A percentile compares a stretch with the other conserved stretches of the same genome.
These are phyloP conservation scores for Blastobotrys persicus DNA, from an alignment of 1,139 yeast genomes.

Conservation along the genomic window DNA sequence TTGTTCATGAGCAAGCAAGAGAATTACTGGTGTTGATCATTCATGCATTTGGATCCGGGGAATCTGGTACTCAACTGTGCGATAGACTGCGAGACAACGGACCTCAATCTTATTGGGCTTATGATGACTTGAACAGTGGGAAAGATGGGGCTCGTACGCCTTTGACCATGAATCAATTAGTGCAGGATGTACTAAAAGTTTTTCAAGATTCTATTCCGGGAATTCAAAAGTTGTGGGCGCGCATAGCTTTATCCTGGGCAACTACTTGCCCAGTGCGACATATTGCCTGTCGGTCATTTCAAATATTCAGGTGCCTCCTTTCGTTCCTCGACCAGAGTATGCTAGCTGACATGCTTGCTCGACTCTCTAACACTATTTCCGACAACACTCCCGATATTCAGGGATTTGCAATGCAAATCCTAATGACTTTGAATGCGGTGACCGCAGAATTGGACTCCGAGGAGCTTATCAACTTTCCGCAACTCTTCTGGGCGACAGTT, in stretches of 20 bases:
- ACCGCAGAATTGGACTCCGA: conserved; percentile 80
- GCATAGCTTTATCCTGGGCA: conserved; percentile 86
- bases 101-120: conserved; percentile 65
- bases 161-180: conserved; percentile 67
- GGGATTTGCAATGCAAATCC: conserved; percentile 94
- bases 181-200: conserved; percentile 61
- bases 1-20: conserved; percentile 83
- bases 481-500: conserved; percentile 91
- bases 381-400: conserved; percentile 88
- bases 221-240: conserved; percentile 79
- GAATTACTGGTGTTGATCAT: conserved; percentile 72
- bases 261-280: conserved; percentile 97
- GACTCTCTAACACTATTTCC: conserved; percentile 88
- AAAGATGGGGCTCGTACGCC: conserved; percentile 86
- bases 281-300: conserved; percentile 94
- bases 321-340: conserved; percentile 79
- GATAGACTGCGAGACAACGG: conserved; percentile 45
- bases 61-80: conserved; percentile 52
- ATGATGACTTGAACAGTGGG: conserved; percentile 78
- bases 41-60: conserved; percentile 47
- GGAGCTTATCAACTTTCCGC: conserved; percentile 83
- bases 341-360: conserved; percentile 90
- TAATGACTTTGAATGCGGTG: conserved; percentile 91
- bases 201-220: conserved; percentile 50
- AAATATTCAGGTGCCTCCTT: conserved; percentile 77